Percentiles rank a stretch among this genome's conserved stretches.
Conservation (phyloP, 148 eudicot species). For the Fagopyrum esculentum region DNA sequence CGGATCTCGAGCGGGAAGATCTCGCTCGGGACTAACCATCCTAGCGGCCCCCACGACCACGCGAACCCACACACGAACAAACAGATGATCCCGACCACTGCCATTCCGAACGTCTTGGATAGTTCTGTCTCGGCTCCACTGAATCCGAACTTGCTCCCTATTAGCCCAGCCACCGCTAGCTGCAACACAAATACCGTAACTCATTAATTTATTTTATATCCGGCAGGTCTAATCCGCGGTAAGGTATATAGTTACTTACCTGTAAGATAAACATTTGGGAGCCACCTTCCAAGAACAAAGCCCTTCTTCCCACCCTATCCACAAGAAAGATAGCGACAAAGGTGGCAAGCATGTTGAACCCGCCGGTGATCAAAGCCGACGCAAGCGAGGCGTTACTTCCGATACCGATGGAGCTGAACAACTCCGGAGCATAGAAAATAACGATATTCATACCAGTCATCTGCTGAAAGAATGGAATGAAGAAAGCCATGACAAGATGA, state of each 20-base stretch:
- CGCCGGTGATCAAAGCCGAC: conserved; percentile 74
- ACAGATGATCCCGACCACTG: conserved; percentile 65
- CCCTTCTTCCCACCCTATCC: conserved; percentile 67
- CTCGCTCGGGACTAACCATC: conserved; percentile 80
- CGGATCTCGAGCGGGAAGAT: conserved; percentile 81
- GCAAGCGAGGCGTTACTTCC: conserved; percentile 49
- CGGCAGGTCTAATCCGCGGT: no score
- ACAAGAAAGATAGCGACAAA: conserved; percentile 55
- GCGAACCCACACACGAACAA: conserved; percentile 70
- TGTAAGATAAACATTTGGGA: conserved; percentile 74
- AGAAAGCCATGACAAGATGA: conserved; percentile 64
- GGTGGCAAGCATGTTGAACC: conserved; percentile 60
- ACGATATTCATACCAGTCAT: conserved; percentile 78
- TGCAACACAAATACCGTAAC: not conserved
- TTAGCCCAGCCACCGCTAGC: not conserved
- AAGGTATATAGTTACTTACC: not conserved
- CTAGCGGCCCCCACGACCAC: conserved; percentile 92
- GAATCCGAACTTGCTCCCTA: not conserved
- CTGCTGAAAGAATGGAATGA: conserved; percentile 76
- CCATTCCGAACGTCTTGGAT: conserved; percentile 50
- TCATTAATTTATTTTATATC: no score
- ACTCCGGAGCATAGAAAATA: conserved; percentile 73
- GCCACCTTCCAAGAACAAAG: conserved; percentile 72
- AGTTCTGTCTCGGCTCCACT: not conserved
- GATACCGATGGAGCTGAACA: conserved; percentile 73